Evolutionary conservation across 192 early-diverging fungal genomes (phyloP).

Genomic region (Gigaspora rosea): DNA sequence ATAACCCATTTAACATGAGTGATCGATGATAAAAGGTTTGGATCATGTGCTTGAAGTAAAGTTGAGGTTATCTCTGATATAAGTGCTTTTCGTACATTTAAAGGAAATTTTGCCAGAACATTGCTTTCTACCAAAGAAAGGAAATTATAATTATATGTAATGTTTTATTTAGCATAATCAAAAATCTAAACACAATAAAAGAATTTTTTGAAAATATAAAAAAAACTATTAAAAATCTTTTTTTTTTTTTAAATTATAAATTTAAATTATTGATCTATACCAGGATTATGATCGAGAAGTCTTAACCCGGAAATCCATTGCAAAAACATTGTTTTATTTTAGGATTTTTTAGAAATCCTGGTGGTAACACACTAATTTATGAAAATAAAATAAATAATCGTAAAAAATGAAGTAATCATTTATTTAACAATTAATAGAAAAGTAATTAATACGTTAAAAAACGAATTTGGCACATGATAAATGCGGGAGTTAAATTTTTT

Average conservation of each 20-base stretch:
- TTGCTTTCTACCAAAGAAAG: slow-evolving; percentile 59
- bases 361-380: too few relatives aligned
- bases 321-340: slow-evolving; percentile 62
- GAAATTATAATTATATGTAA: background rate
- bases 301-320: slow-evolving; percentile 71
- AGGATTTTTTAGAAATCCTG: background rate
- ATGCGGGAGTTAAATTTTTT: too few relatives aligned
- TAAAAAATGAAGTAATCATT: too few relatives aligned
- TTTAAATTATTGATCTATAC: slow-evolving; percentile 41
- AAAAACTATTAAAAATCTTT: background rate
- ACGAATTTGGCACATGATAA: too few relatives aligned
- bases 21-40: slow-evolving; percentile 65
- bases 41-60: slow-evolving; percentile 52
- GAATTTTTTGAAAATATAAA: slow-evolving; percentile 15
- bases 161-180: background rate
- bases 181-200: background rate
- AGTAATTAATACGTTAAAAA: too few relatives aligned
- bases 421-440: too few relatives aligned
- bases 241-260: too few relatives aligned
- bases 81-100: slow-evolving; percentile 60
- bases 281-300: slow-evolving; percentile 69
- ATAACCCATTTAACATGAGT: slow-evolving; percentile 83
- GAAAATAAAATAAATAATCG: too few relatives aligned
- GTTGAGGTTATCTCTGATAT: slow-evolving; percentile 69
- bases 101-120: slow-evolving; percentile 69